Evolutionary conservation across 306 rosid genomes (phyloP).

Genomic region (Trichosanthes cucumerina): DNA sequence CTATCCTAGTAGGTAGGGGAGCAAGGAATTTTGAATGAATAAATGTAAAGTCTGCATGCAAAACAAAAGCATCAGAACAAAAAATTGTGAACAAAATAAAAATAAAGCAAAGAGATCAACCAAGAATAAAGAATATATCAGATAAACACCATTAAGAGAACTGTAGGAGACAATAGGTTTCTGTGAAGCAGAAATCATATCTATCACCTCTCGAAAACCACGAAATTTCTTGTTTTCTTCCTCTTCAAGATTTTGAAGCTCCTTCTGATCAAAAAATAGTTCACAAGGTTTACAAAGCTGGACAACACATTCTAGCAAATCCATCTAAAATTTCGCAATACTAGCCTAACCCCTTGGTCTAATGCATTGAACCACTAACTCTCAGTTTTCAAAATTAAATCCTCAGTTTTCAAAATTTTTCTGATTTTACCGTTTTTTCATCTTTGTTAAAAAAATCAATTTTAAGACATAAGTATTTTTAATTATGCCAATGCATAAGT

Average conservation of each 20-base stretch:
- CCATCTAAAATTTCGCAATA: not conserved
- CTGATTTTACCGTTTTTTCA: not conserved
- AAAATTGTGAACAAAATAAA: constrained; percentile 5
- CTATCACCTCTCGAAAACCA: constrained; percentile 97
- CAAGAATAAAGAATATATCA: constrained; percentile 21
- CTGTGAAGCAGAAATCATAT: constrained; percentile 91
- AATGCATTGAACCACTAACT: not conserved
- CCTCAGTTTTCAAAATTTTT: not conserved
- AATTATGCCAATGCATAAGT: not conserved
- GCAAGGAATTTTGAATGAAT: constrained; percentile 69
- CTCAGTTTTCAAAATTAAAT: not conserved
- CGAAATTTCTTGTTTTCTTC: constrained; percentile 53
- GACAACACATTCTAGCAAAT: not conserved
- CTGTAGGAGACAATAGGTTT: constrained; percentile 87
- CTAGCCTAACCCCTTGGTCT: not conserved
- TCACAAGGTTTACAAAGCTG: constrained; percentile 7
- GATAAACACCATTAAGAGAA: constrained; percentile 75
- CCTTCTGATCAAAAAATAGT: constrained; percentile 35
- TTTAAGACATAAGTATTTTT: not conserved
- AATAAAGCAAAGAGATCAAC: constrained; percentile 14
- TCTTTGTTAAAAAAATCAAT: not conserved
- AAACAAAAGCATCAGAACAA: constrained; percentile 14
- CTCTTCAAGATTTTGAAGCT: constrained; percentile 45
- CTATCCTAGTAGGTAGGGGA: constrained; percentile 56
- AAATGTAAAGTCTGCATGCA: constrained; percentile 63